Conservation (phyloP, 495 filamentous ascomycete species). For the Paragyromitra xinjiangensis region DNA sequence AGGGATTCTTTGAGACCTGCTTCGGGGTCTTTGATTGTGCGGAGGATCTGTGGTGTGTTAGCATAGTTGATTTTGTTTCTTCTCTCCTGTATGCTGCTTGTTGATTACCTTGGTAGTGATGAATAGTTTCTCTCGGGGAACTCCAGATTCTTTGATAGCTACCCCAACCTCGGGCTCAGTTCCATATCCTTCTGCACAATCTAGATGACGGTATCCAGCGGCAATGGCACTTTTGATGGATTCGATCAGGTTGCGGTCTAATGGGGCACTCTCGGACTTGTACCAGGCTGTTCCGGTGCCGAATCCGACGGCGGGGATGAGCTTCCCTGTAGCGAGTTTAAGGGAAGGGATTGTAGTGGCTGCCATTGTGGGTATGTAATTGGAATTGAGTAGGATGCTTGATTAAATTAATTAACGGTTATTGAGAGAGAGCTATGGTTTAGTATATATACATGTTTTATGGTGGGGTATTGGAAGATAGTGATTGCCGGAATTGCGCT, state of each 20-base stretch:
- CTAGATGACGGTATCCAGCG: slow-evolving; percentile 60
- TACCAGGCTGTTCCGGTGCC: slow-evolving; percentile 61
- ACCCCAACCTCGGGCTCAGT: slow-evolving; percentile 61
- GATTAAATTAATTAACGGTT: neutral
- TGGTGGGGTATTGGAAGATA: neutral
- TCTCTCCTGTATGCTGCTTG: neutral
- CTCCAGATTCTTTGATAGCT: slow-evolving; percentile 59
- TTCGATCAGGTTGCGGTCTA: slow-evolving; percentile 45
- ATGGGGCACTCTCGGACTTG: slow-evolving; percentile 6
- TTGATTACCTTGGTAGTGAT: slow-evolving; percentile 59
- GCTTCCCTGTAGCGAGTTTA: slow-evolving; percentile 68
- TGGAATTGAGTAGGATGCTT: neutral
- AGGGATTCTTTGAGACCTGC: slow-evolving; percentile 69
- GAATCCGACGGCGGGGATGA: slow-evolving; percentile 70
- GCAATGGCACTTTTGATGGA: slow-evolving; percentile 58
- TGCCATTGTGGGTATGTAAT: neutral
- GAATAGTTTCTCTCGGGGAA: slow-evolving; percentile 59
- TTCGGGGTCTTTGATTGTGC: slow-evolving; percentile 58
- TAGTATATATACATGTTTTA: neutral
- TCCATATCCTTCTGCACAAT: slow-evolving; percentile 60
- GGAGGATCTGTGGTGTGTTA: slow-evolving; percentile 26
- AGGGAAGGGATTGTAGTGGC: slow-evolving; percentile 25
- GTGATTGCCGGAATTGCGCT: neutral
- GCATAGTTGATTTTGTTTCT: neutral
- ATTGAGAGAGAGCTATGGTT: neutral